phyloP scores from a whole-genome alignment of 768 basidiomycete species.

The Mycena polygramma region DNA sequence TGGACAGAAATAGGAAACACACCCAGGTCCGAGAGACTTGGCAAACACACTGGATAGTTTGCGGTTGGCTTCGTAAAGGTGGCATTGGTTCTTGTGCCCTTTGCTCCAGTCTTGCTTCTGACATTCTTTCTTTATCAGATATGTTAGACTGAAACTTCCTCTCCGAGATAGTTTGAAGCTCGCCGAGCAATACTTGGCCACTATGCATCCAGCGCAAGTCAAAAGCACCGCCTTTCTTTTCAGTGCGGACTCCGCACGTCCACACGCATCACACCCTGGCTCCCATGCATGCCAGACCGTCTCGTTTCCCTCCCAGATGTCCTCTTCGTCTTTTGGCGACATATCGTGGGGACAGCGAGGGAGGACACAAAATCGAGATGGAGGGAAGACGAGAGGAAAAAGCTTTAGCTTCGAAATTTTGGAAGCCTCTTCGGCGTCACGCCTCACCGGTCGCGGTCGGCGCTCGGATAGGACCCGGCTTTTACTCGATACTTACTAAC shows the following conservation, averaged over 20 bases:
- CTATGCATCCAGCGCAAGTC: constrained; percentile 10
- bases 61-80: constrained; percentile 24
- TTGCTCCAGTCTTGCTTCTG: constrained; percentile 8
- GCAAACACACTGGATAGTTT: constrained; percentile 22
- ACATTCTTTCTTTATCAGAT: not conserved
- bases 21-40: constrained; percentile 19
- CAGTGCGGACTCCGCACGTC: constrained; percentile 5
- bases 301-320: constrained; percentile 13
- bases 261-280: constrained; percentile 27
- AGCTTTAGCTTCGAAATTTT: too few relatives aligned
- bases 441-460: too few relatives aligned
- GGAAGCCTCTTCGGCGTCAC: too few relatives aligned
- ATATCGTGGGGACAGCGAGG: not conserved
- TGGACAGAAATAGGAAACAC: not conserved
- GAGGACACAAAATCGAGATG: too few relatives aligned
- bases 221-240: too few relatives aligned
- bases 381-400: too few relatives aligned
- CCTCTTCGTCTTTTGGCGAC: not conserved
- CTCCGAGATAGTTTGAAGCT: not conserved
- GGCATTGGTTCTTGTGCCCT: constrained; percentile 18
- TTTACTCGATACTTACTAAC: too few relatives aligned
- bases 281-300: constrained; percentile 30
- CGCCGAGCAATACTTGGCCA: constrained; percentile 18
- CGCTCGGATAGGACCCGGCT: too few relatives aligned
- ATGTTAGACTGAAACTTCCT: not conserved